These are phyloP conservation scores for Cardiospermum halicacabum DNA, from an alignment of 345 rosid genomes.

Conservation along the genomic window DNA sequence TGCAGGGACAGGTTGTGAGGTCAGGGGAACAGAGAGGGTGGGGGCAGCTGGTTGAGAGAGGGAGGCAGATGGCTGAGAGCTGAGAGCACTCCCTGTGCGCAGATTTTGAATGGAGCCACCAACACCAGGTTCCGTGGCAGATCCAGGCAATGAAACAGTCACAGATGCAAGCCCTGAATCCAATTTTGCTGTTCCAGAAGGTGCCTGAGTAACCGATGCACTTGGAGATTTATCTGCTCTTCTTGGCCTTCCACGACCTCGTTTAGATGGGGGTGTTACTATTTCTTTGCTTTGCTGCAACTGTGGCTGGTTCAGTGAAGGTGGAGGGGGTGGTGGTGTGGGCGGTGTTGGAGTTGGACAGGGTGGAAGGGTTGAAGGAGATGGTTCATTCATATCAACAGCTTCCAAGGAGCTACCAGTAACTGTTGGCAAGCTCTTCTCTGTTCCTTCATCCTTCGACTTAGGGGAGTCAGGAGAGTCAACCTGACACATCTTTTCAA, in stretches of 20 bases:
- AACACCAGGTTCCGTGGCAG: conserved; percentile 22
- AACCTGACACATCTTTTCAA: conserved; percentile 83
- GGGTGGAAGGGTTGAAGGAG: conserved; percentile 10
- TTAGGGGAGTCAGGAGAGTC: conserved; percentile 70
- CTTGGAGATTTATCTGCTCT: conserved; percentile 54
- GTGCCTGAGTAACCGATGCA: conserved; percentile 20
- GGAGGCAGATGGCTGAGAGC: conserved; percentile 24
- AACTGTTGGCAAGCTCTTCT: conserved; percentile 38
- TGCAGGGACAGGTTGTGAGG: conserved; percentile 31
- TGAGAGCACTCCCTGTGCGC: conserved; percentile 19
- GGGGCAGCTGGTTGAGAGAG: conserved; percentile 27
- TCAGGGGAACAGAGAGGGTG: conserved; percentile 24
- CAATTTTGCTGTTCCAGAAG: conserved; percentile 31
- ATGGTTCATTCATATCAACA: conserved; percentile 26
- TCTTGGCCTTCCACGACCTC: conserved; percentile 96
- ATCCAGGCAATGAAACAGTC: conserved; percentile 21
- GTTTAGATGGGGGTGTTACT: conserved; percentile 68
- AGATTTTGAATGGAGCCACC: conserved; percentile 21
- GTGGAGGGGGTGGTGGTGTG: conserved; percentile 16
- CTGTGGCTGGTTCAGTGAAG: conserved; percentile 23
- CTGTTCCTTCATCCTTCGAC: conserved; percentile 44
- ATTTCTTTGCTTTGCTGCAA: conserved; percentile 44
- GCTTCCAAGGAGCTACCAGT: conserved; percentile 18
- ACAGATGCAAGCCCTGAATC: conserved; percentile 30
- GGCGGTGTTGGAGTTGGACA: conserved; percentile 7